A percentile compares a stretch with the other conserved stretches of the same genome.
Evolutionary conservation across 2,329 filamentous ascomycete genomes (phyloP).

Genomic region (Lasiodiplodia gonubiensis): DNA sequence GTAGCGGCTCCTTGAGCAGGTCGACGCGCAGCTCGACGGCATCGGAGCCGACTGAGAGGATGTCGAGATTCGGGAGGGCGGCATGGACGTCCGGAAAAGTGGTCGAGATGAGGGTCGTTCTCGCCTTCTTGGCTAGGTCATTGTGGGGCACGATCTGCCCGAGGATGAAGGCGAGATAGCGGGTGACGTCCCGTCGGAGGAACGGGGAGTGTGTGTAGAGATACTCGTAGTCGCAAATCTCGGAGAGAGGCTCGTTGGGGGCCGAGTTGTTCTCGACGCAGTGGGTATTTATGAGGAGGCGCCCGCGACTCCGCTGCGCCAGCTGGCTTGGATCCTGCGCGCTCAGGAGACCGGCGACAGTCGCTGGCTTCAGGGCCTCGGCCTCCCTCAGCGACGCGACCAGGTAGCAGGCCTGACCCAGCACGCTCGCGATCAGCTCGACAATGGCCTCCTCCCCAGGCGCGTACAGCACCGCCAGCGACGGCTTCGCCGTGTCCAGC

Average conservation of each 20-base stretch:
- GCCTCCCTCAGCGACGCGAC: constrained; percentile 62
- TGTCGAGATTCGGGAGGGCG: constrained; percentile 83
- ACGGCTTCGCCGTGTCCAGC: constrained; percentile 40
- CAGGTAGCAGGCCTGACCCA: constrained; percentile 73
- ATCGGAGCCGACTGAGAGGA: constrained; percentile 84
- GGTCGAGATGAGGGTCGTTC: constrained; percentile 85
- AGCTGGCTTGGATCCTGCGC: constrained; percentile 1
- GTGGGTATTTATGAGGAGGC: constrained; percentile 77
- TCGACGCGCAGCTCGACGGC: constrained; percentile 86
- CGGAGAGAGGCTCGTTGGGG: constrained; percentile 67
- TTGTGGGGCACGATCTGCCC: constrained; percentile 81
- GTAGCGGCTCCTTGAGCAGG: constrained; percentile 73
- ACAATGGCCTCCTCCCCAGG: constrained; percentile 76
- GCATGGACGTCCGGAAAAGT: constrained; percentile 86
- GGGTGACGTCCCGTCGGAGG: constrained; percentile 75
- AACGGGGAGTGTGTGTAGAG: constrained; percentile 77
- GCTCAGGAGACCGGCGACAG: constrained; percentile 64
- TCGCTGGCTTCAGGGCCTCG: constrained; percentile 61
- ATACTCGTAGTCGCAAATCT: constrained; percentile 82
- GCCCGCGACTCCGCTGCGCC: constrained; percentile 49
- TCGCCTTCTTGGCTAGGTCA: constrained; percentile 75
- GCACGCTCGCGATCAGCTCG: constrained; percentile 75
- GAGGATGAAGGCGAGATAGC: constrained; percentile 79
- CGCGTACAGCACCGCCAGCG: constrained; percentile 67
- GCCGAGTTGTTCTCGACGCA: constrained; percentile 67